phyloP scores from a whole-genome alignment of 352 stramenopile species.

The Phytophthora pseudosyringae region DNA sequence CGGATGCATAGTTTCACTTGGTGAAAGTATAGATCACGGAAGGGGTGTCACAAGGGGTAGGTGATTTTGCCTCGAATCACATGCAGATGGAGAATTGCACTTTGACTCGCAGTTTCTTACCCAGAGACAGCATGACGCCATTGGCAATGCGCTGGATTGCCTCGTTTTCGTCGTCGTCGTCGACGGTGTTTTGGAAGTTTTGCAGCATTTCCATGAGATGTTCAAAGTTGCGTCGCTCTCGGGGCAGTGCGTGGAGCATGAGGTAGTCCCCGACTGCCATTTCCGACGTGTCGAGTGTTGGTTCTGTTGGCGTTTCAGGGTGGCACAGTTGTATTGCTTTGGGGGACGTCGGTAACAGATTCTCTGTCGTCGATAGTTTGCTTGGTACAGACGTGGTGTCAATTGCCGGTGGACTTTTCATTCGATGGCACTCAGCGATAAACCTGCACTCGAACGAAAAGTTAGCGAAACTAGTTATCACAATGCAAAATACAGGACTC shows the following conservation, averaged over 20 bases:
- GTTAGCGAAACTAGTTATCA: background rate
- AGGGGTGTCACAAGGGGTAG: slow-evolving; percentile 37
- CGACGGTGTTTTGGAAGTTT: slow-evolving; percentile 40
- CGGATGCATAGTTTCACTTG: background rate
- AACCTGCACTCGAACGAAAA: slow-evolving; percentile 13
- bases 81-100: slow-evolving; percentile 52
- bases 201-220: slow-evolving; percentile 60
- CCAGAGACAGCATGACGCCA: slow-evolving; percentile 45
- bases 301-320: background rate
- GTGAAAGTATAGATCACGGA: background rate
- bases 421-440: slow-evolving; percentile 23
- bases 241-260: slow-evolving; percentile 46
- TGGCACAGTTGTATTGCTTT: slow-evolving; percentile 1
- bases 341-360: background rate
- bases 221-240: slow-evolving; percentile 64
- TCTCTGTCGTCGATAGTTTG: background rate
- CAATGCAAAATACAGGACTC: background rate
- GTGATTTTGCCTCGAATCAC: slow-evolving; percentile 42
- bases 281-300: background rate
- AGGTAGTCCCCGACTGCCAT: slow-evolving; percentile 57
- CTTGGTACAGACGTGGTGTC: background rate
- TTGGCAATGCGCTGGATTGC: slow-evolving; percentile 40
- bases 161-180: background rate
- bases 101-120: slow-evolving; percentile 45
- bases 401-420: slow-evolving; percentile 1